These are phyloP conservation scores for Vinca major DNA, from an alignment of 305 asterid genomes.

Conservation along the genomic window DNA sequence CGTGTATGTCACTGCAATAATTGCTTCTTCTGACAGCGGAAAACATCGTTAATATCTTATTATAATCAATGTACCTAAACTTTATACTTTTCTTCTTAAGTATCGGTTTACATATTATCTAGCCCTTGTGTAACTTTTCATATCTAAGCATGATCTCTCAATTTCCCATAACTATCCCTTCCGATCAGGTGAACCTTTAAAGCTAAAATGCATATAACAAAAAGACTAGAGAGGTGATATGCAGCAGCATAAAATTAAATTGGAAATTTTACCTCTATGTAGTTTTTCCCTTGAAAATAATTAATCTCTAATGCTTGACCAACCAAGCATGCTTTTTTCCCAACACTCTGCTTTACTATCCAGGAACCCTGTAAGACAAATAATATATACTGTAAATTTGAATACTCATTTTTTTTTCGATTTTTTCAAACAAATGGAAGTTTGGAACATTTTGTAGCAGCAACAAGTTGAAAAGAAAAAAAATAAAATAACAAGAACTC, in stretches of 20 bases:
- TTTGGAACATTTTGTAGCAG: too few species aligned
- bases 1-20: neutral
- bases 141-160: neutral
- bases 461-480: too few species aligned
- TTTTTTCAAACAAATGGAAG: too few species aligned
- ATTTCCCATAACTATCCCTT: neutral
- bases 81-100: neutral
- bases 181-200: neutral
- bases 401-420: too few species aligned
- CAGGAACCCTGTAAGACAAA: conserved; percentile 64
- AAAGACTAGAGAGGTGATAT: neutral
- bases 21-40: neutral
- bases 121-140: neutral
- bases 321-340: conserved; percentile 88
- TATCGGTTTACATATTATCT: neutral
- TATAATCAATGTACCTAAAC: neutral
- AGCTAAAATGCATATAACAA: neutral
- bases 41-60: neutral
- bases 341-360: conserved; percentile 97
- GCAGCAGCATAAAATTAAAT: conserved; percentile 13
- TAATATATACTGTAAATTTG: neutral
- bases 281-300: conserved; percentile 83
- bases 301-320: conserved; percentile 95
- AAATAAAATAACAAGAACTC: too few species aligned
- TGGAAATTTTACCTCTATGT: conserved; percentile 65